Evolutionary conservation across 768 basidiomycete genomes (phyloP), one percentile per base, ranked within the genome.

Genomic region (Gymnopilus dilepis): DNA sequence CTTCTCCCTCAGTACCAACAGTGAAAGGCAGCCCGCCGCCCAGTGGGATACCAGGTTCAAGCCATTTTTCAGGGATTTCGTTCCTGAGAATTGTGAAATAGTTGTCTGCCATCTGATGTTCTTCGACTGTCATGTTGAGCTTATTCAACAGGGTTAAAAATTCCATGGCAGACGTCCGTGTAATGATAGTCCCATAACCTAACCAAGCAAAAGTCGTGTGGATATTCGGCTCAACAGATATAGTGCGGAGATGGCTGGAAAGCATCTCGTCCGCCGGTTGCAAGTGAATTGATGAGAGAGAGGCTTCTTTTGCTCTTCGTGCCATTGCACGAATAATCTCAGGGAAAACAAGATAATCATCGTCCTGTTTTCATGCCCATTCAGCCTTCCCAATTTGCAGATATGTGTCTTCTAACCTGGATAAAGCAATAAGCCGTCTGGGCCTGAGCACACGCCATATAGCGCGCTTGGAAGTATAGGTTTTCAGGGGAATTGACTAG

Each of bases 61-160:
- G 83, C 87, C 88, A 89, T 9, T 81, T 72, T 69, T 88, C 86
- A 1, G 87, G 82, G 40, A 83, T 67, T 19, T 70, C 72, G 68
- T 89, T 90, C 57, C 74, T 76, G 48, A 90, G 71, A 52, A 90
- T 74, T 1, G 86, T 78, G 67, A 83, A 90, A 65, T 88, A 89
- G 62, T 90, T 90, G 68, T 90, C 89, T 3, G 88, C 86, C 87
- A 88, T 89, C 64, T 82, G 78, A 66, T 78, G 73, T 63, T 87
- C 81, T 37, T 84, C 83, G 3, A 77, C 70, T 0, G 84, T 77
- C 38, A 79, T 71, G 34, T 82, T 76, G 34, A 88, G 71, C 17
- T 56, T 56, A 4, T 74, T 59, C 64, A 89, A 69, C 42, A 89
- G 76, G 13, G 73, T 69, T 17, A 89, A 70, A 67, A 88, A 90